A percentile compares a stretch with the other conserved stretches of the same genome.
phyloP scores from a whole-genome alignment of 1,139 yeast genomes.

The Pichia sp. region DNA sequence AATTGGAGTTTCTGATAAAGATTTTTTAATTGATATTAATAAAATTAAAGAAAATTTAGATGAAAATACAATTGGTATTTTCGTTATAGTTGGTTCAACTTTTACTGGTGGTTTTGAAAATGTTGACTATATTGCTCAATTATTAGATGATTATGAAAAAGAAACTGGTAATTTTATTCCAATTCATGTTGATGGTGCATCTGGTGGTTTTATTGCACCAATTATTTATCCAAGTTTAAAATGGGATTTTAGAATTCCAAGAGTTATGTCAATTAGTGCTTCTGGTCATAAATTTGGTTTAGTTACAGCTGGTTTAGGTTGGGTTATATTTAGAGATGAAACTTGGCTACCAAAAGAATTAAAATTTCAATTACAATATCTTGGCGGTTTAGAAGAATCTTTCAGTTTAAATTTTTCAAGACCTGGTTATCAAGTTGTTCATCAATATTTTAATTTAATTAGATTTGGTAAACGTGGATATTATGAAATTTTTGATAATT shows the following conservation, averaged over 20 bases:
- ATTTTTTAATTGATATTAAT: conserved; percentile 57
- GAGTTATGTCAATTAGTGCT: conserved; percentile 84
- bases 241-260: conserved; percentile 76
- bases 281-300: conserved; percentile 93
- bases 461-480: conserved; percentile 68
- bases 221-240: conserved; percentile 64
- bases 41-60: conserved; percentile 61
- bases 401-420: conserved; percentile 84
- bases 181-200: conserved; percentile 91
- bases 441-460: conserved; percentile 78
- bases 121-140: conserved; percentile 50
- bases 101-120: conserved; percentile 91
- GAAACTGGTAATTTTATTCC: conserved; percentile 66
- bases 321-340: conserved; percentile 78
- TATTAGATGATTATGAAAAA: conserved; percentile 61
- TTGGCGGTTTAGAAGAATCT: conserved; percentile 86
- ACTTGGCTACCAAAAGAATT: conserved; percentile 60
- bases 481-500: conserved; percentile 51
- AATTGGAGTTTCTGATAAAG: conserved; percentile 56
- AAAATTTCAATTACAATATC: conserved; percentile 71
- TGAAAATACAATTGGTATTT: conserved; percentile 89
- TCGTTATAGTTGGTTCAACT: conserved; percentile 84
- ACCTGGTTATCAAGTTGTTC: conserved; percentile 86
- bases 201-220: conserved; percentile 87
- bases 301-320: conserved; percentile 86